Base-by-base conservation (phyloP, 805 yeast genomes). In the Saccharomycopsis malanga region DNA sequence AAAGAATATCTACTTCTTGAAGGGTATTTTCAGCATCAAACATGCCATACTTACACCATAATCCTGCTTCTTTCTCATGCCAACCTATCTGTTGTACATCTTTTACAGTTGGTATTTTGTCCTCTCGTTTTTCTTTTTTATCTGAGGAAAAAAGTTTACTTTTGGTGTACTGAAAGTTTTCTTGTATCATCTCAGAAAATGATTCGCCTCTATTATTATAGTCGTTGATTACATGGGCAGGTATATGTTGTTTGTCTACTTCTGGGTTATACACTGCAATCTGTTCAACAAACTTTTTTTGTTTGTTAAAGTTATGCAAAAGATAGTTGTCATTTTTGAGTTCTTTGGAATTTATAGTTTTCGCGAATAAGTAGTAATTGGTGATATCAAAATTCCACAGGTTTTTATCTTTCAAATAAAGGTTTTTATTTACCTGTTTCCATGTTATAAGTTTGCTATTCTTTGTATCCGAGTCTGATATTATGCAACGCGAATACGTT, bases 11-110 rank as follows among this genome's bases (percentile, higher is more conserved):
- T 17, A 83, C 58, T 2, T 69, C 81, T 1, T 79, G 73, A 12
- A 82, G 60, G 0, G 78, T 67, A 18, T 61, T 50, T 9, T 59
- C 54, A 22, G 61, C 61, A 24, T 59, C 56, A 34, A 61, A 69
- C 3, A 57, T 48, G 4, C 79, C 87, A 43, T 67, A 67, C 52
- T 75, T 74, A 25, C 76, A 67, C 89, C 88, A 83, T 12, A 83
- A 57, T 6, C 83, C 83, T 54, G 67, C 55, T 3, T 64, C 56
- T 17, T 25, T 35, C 12, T 39, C 14, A 2, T 7, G n/a, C 54
- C 54, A 51, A 7, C 54, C 54, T 12, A 51, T 25, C 2, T 45
- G 44, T 3, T 18, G 29, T 2, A 48, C 39, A 18, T 46, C 41
- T 6, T 45, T 39, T n/a, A 45, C 20, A 9, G 44, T 20, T 21